Percentiles rank a stretch among this genome's conserved stretches.
Evolutionary conservation across 176 grass and related monocot genomes (phyloP).

Genomic region (Chrysopogon serrulatus): DNA sequence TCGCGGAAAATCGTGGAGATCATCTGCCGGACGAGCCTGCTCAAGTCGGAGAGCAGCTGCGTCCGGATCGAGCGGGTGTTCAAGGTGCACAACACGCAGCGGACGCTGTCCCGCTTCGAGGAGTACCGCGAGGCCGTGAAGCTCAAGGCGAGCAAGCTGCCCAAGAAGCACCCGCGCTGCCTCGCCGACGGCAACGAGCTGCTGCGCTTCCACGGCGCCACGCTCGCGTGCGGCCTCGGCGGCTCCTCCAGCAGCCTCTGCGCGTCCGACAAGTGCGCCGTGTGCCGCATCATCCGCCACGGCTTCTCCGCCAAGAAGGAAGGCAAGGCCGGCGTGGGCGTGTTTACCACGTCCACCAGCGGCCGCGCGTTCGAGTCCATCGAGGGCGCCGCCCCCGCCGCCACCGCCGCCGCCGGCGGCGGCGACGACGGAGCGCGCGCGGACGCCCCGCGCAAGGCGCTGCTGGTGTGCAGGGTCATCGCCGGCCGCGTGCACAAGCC

Average conservation of each 20-base stretch:
- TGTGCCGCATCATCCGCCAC: slow-evolving; percentile 75
- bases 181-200: slow-evolving; percentile 91
- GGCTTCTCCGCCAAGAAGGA: slow-evolving; percentile 63
- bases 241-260: slow-evolving; percentile 48
- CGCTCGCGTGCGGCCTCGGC: slow-evolving; percentile 37
- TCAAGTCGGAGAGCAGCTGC: slow-evolving; percentile 82
- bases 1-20: slow-evolving; percentile 98
- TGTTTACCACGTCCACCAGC: slow-evolving; percentile 88
- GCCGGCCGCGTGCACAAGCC: slow-evolving; percentile 89
- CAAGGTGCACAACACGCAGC: slow-evolving; percentile 99
- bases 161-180: slow-evolving; percentile 91
- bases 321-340: slow-evolving; percentile 40
- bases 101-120: slow-evolving; percentile 80
- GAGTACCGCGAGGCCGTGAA: slow-evolving; percentile 92
- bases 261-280: slow-evolving; percentile 54
- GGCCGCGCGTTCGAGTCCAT: slow-evolving; percentile 74
- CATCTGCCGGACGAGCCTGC: slow-evolving; percentile 87
- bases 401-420: not conserved
- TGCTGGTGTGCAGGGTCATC: slow-evolving; percentile 88
- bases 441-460: slow-evolving; percentile 30
- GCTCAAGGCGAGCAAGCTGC: slow-evolving; percentile 71
- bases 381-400: not conserved
- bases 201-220: slow-evolving; percentile 81
- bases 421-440: not conserved
- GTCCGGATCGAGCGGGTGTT: slow-evolving; percentile 82